Conservation (phyloP, 805 yeast genomes). For the Yamadazyma nakazawae region DNA sequence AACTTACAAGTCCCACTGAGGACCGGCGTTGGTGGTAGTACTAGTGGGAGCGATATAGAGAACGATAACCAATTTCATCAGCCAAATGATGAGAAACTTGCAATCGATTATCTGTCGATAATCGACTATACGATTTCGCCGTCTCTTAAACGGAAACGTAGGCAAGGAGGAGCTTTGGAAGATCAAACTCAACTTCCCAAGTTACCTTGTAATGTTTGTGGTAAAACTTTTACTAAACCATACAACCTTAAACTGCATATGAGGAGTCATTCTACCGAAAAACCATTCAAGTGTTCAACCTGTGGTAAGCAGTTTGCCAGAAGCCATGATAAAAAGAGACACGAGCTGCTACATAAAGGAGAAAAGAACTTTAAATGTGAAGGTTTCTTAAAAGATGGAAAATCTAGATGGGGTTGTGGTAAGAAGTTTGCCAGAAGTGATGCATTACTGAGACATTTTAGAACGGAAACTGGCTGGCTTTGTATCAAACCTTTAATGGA, state of each 20-base stretch:
- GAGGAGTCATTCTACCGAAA: conserved; percentile 58
- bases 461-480: conserved; percentile 70
- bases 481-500: conserved; percentile 65
- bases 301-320: conserved; percentile 73
- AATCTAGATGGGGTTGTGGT: conserved; percentile 71
- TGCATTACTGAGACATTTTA: conserved; percentile 71
- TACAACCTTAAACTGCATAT: conserved; percentile 50
- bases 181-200: not conserved
- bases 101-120: conserved; percentile 34
- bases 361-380: conserved; percentile 66
- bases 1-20: not conserved
- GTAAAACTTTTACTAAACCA: conserved; percentile 45
- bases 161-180: conserved; percentile 13
- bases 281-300: conserved; percentile 62
- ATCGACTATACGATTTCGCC: conserved; percentile 34
- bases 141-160: conserved; percentile 25
- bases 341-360: conserved; percentile 72
- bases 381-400: conserved; percentile 56
- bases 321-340: conserved; percentile 73
- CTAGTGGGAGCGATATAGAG: not conserved
- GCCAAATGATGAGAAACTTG: not conserved
- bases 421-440: conserved; percentile 73
- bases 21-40: not conserved
- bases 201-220: conserved; percentile 40
- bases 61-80: not conserved